These are phyloP conservation scores for Aurantiochytrium sp. DNA, from an alignment of 108 stramenopile species.

Conservation along the genomic window DNA sequence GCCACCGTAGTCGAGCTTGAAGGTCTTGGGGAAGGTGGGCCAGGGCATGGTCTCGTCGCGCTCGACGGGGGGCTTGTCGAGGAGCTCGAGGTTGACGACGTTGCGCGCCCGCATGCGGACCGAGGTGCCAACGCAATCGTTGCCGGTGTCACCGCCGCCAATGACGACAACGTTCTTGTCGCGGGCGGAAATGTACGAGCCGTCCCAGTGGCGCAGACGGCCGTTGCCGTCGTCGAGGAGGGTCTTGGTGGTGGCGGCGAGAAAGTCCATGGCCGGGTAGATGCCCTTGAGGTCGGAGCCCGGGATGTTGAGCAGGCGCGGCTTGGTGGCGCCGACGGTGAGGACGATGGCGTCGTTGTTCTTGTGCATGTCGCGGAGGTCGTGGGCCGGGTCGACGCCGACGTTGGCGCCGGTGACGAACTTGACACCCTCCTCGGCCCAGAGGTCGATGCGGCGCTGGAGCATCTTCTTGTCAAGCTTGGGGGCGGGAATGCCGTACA, in stretches of 20 bases:
- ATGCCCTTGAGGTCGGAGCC: constrained; percentile 82
- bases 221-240: constrained; percentile 81
- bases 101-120: constrained; percentile 93
- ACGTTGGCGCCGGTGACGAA: constrained; percentile 87
- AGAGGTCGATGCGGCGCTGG: constrained; percentile 78
- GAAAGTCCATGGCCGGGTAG: constrained; percentile 90
- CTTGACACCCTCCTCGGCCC: constrained; percentile 88
- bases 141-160: constrained; percentile 92
- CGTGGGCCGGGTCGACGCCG: constrained; percentile 78
- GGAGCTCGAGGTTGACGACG: constrained; percentile 90
- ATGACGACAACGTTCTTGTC: constrained; percentile 95
- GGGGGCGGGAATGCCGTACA: constrained; percentile 97
- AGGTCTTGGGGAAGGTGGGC: constrained; percentile 94
- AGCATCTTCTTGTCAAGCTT: constrained; percentile 93
- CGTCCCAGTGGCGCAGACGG: constrained; percentile 63
- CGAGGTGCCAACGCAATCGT: constrained; percentile 93
- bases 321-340: constrained; percentile 82
- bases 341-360: constrained; percentile 80
- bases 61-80: constrained; percentile 82
- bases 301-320: constrained; percentile 81
- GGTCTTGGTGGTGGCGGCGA: constrained; percentile 88
- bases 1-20: constrained; percentile 91
- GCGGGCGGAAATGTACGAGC: constrained; percentile 82
- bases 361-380: constrained; percentile 61
- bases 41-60: constrained; percentile 85